Base-by-base conservation (phyloP, 106 monocot genomes). In the Dendrobium chrysotoxum region DNA sequence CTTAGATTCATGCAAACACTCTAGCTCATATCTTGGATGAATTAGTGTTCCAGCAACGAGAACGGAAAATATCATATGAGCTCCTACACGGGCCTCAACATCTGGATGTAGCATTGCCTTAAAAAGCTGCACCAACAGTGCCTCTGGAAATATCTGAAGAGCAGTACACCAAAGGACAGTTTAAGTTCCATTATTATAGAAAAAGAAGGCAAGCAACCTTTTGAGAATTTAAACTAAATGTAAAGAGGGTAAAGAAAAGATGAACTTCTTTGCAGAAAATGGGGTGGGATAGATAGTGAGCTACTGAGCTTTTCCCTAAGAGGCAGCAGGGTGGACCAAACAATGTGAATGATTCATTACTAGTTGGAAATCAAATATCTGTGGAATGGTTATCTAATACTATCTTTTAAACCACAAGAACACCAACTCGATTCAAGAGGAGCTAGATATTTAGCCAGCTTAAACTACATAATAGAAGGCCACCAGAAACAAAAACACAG, bases 21-120 rank as follows among this genome's bases (percentile, higher is more conserved):
- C 89, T 40, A 82, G 74, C 75, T 88, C 88, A 80, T 86, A 81
- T 75, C 81, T 90, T 71, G 82, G 84, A 84, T 82, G 81, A 77
- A 73, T 79, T 64, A 83, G 80, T 57, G 79, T 83, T 80, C 87
- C 86, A 77, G 90, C 86, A 80, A 99, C 86, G 47, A 95, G 82
- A 44, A 90, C 85, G 23, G 89, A 89, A 85, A 95, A 99, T 82
- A 99, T 87, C 64, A 82, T 81, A 76, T 99, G 99, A 65, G 91
- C 90, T 45, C 86, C 92, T n/a, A 93, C 75, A 68, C 99, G 92
- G 46, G 90, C 90, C 86, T 99, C 93, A 74, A 83, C 79, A 88
- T 99, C 95, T 65, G 95, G 90, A 85, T 99, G 99, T 82, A 95
- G 86, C 99, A 95, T 95, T 31, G 88, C 80, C 77, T 93, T 95